Evolutionary conservation across 2,329 filamentous ascomycete genomes (phyloP).

Genomic region (Trichoderma gracile): DNA sequence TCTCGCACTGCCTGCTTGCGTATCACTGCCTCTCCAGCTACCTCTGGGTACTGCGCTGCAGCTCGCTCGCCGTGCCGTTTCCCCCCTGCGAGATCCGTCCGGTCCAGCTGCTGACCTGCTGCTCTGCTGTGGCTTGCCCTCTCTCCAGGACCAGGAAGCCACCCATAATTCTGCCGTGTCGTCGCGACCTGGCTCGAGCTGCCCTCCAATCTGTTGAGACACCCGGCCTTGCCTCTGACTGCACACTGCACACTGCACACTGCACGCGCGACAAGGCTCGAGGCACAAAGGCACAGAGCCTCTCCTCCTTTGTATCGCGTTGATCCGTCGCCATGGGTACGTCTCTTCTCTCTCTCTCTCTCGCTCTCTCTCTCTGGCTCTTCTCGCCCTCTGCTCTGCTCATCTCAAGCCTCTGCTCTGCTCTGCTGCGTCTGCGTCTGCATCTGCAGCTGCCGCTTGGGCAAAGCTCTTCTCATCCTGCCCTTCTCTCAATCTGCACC

Average conservation of each 20-base stretch:
- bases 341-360: slow-evolving; percentile 20
- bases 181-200: slow-evolving; percentile 30
- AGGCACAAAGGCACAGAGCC: slow-evolving; percentile 28
- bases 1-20: no score
- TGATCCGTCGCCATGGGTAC: slow-evolving; percentile 31
- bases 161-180: slow-evolving; percentile 32
- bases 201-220: slow-evolving; percentile 34
- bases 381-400: slow-evolving; percentile 25
- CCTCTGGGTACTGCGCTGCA: slow-evolving; percentile 26
- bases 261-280: slow-evolving; percentile 27
- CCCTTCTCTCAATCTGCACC: not conserved
- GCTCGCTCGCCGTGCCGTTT: slow-evolving; percentile 34
- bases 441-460: not conserved
- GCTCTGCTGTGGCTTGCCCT: slow-evolving; percentile 35
- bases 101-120: slow-evolving; percentile 34
- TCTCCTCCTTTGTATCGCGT: slow-evolving; percentile 29
- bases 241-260: slow-evolving; percentile 13
- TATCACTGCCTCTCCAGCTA: no score
- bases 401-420: not conserved
- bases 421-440: slow-evolving; percentile 24
- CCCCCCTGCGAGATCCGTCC: slow-evolving; percentile 38
- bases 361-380: not conserved
- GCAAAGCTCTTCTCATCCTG: no score
- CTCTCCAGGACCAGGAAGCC: slow-evolving; percentile 27
- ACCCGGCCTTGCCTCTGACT: slow-evolving; percentile 30